Percentiles rank a stretch among this genome's conserved stretches.
Conservation (phyloP, 2,329 filamentous ascomycete species). For the Aspergillus oerlinghausenensis region DNA sequence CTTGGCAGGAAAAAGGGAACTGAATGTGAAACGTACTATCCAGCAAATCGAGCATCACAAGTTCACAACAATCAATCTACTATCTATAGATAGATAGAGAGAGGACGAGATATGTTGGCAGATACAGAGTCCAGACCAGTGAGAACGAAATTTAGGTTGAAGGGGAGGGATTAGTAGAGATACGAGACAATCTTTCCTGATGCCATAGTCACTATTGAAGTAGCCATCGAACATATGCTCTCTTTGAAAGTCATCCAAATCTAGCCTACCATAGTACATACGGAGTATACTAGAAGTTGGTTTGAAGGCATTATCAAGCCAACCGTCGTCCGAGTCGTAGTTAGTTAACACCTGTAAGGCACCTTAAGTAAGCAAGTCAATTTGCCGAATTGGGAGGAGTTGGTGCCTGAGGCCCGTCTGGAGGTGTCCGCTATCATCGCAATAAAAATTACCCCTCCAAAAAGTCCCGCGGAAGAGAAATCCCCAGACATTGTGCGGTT, state of each 20-base stretch:
- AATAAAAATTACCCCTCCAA: slow-evolving; percentile 24
- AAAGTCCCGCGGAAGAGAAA: neutral
- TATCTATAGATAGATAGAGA: neutral
- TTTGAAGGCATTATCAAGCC: neutral
- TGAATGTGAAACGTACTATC: neutral
- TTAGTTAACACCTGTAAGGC: neutral
- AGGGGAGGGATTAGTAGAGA: too few relatives aligned
- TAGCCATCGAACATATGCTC: neutral
- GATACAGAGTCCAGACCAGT: neutral
- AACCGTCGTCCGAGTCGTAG: neutral
- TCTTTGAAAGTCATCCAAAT: neutral
- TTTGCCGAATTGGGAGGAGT: neutral
- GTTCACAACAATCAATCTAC: neutral
- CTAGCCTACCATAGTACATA: neutral
- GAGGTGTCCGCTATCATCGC: slow-evolving; percentile 6
- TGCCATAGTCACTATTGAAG: neutral
- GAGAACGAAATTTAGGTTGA: neutral
- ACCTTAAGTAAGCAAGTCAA: neutral
- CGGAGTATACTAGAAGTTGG: neutral
- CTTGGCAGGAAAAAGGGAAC: neutral
- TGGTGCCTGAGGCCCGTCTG: slow-evolving; percentile 19
- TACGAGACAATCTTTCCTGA: too few relatives aligned
- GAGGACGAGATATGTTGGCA: neutral
- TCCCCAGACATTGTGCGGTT: slow-evolving; percentile 1
- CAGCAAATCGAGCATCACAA: neutral